Evolutionary conservation across 176 grass and related monocot species (phyloP).

Genomic region (Oryza longistaminata): DNA sequence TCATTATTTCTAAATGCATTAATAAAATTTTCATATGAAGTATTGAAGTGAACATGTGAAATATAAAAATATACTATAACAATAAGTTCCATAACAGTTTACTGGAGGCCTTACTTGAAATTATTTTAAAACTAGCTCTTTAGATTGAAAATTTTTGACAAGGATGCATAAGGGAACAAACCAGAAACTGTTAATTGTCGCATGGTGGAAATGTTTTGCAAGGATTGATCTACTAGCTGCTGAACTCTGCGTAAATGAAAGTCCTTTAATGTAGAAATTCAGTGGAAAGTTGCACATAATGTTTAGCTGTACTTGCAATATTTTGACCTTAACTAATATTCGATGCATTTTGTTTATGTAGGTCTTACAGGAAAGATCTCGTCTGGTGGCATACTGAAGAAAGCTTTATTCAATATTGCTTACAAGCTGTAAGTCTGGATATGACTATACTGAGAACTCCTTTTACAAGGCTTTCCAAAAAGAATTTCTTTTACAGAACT

Average conservation of each 20-base stretch:
- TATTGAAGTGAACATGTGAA: neutral
- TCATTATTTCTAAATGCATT: neutral
- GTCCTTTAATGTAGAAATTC: neutral
- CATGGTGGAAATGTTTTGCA: neutral
- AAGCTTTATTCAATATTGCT: constrained; percentile 78
- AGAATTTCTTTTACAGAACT: neutral
- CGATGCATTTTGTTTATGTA: constrained; percentile 37
- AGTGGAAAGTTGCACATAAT: neutral
- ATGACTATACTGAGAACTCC: neutral
- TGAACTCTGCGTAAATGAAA: neutral
- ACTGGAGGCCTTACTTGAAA: neutral
- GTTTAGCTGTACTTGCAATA: constrained; percentile 2
- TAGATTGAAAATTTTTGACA: neutral
- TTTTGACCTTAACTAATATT: neutral
- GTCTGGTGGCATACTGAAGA: constrained; percentile 70
- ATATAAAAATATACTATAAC: neutral
- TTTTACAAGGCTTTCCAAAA: neutral
- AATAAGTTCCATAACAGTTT: neutral
- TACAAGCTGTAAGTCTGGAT: constrained; percentile 69
- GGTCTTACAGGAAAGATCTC: constrained; percentile 75
- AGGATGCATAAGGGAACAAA: neutral
- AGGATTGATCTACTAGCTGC: neutral
- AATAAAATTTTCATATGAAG: neutral
- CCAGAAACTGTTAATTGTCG: neutral
- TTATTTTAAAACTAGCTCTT: neutral